Evolutionary conservation across 2,329 filamentous ascomycete genomes (phyloP), one percentile per base, ranked within the genome.

Genomic region (Fusarium abutilonis): DNA sequence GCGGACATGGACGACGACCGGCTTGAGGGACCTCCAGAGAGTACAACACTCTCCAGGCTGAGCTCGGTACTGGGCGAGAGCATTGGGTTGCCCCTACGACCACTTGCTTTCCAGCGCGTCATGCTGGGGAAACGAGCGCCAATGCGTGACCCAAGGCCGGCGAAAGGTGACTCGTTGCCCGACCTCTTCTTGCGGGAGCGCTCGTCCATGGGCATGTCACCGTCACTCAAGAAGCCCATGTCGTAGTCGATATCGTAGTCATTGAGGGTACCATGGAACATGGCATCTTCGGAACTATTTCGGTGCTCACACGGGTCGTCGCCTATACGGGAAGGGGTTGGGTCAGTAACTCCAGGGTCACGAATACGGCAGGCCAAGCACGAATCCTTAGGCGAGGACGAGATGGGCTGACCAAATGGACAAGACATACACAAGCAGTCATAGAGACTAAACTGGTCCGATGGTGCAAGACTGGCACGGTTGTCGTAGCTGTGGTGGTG

Each of bases 1-100:
- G 83, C 83, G 10, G 91, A 92, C 49, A 91, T 80, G n/a, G 90
- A 93, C 2, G 91, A 93, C 1, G 92, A 90, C 49, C 90, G 86
- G 68, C 91, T 91, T 3, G 92, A 94, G 3, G 88, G 83, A 8
- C 87, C 83, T 44, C 84, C 81, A 2, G 88, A 89, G 15, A 80
- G 88, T 9, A 70, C 66, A 86, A 88, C 87, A 54, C 89, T 91
- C 71, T 97, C 93, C 45, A 96, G 84, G 14, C 86, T 91, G 21
- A 94, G 83, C 70, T 97, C 94, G 38, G 95, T 96, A 61, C 89
- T 89, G 0, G 92, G 90, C 1, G 79, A 82, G 11, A 80, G 76
- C 41, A 80, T 79, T 13, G 78, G 73, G 50, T 79, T 80, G n/a
- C 77, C 72, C 32, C 79, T 78, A 56, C 78, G 79, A 35, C 74